These are phyloP conservation scores for Pterulicium gracile DNA, from an alignment of 1,284 basidiomycete species.

Conservation along the genomic window DNA sequence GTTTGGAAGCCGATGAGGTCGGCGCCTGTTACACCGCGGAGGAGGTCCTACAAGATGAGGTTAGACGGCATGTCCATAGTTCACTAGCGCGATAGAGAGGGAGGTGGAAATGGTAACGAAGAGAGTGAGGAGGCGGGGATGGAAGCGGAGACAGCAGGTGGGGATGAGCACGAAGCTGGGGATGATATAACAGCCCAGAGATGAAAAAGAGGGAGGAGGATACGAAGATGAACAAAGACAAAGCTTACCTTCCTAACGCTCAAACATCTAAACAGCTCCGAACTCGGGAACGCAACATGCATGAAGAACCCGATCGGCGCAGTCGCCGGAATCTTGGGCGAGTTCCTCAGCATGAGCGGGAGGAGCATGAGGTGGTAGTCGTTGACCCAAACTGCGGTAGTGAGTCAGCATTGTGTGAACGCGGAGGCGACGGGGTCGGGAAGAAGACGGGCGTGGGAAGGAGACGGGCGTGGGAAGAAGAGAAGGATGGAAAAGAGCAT, in stretches of 20 bases:
- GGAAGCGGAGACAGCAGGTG: too few relatives aligned
- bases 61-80: too few relatives aligned
- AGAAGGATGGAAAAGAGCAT: too few relatives aligned
- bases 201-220: too few relatives aligned
- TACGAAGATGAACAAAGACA: too few relatives aligned
- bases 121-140: too few relatives aligned
- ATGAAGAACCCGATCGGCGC: constrained; percentile 83
- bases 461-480: too few relatives aligned
- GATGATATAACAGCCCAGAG: too few relatives aligned
- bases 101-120: too few relatives aligned
- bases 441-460: too few relatives aligned
- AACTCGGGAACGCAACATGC: constrained; percentile 82
- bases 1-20: constrained; percentile 80
- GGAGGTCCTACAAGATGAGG: constrained; percentile 31
- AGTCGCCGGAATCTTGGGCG: constrained; percentile 34
- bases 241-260: constrained; percentile 45
- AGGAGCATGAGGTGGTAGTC: constrained; percentile 84
- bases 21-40: constrained; percentile 49
- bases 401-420: constrained; percentile 6
- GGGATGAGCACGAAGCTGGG: too few relatives aligned
- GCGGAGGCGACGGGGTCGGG: constrained; percentile 5
- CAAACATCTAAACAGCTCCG: constrained; percentile 82
- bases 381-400: constrained; percentile 56
- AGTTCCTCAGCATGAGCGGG: constrained; percentile 59
- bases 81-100: too few relatives aligned